Evolutionary conservation across 2,329 filamentous ascomycete genomes (phyloP).

Genomic region (Domatiomyces globalis): DNA sequence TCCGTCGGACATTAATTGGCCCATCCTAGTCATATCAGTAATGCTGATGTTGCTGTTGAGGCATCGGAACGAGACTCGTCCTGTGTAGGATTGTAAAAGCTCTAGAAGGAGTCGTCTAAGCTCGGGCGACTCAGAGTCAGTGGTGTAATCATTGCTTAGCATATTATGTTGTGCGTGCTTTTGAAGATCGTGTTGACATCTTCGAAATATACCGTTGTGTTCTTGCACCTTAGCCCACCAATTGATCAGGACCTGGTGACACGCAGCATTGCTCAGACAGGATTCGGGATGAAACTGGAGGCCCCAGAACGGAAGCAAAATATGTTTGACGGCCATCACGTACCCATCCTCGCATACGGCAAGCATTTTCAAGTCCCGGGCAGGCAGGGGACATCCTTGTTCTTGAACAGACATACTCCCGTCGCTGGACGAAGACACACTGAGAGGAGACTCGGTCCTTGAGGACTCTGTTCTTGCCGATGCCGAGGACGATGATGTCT

Average conservation of each 20-base stretch:
- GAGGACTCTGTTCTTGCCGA: not conserved
- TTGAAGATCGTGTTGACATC: not conserved
- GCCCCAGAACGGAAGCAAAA: slow-evolving; percentile 61
- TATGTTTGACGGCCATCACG: slow-evolving; percentile 66
- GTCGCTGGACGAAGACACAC: not conserved
- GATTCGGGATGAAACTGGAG: slow-evolving; percentile 88
- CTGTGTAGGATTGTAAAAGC: not conserved
- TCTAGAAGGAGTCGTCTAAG: not conserved
- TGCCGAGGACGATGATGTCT: not conserved
- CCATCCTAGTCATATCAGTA: slow-evolving; percentile 21
- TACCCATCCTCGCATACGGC: slow-evolving; percentile 47
- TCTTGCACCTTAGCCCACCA: slow-evolving; percentile 56
- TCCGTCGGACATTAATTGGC: not conserved
- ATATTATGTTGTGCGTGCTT: not conserved
- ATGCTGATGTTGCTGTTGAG: slow-evolving; percentile 12
- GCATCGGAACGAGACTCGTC: not conserved
- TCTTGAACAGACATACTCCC: too few relatives aligned
- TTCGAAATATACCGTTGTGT: slow-evolving; percentile 39
- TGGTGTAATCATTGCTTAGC: not conserved
- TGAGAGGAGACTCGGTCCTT: not conserved
- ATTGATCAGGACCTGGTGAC: slow-evolving; percentile 49
- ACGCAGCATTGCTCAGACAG: slow-evolving; percentile 57
- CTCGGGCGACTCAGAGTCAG: not conserved
- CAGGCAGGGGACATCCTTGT: not conserved
- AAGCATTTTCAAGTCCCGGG: slow-evolving; percentile 39